Evolutionary conservation across 352 stramenopile genomes (phyloP).

Genomic region (Phytophthora pistaciae): DNA sequence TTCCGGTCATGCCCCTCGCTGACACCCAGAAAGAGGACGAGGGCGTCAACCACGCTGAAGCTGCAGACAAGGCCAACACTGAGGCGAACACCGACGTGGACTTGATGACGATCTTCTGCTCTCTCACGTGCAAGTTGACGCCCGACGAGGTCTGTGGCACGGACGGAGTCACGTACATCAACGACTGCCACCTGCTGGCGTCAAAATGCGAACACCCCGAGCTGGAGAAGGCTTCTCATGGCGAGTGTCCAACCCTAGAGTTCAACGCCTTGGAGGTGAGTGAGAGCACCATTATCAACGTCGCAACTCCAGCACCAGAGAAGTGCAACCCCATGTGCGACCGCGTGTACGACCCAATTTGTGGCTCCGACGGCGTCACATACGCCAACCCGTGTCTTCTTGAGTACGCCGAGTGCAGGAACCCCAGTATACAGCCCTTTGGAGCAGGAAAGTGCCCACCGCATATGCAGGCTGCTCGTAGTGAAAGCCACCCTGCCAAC

Average conservation of each 20-base stretch:
- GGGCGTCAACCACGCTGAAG: background rate
- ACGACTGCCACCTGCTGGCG: slow-evolving; percentile 56
- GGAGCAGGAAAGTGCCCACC: slow-evolving; percentile 51
- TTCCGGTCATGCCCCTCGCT: background rate
- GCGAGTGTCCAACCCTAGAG: slow-evolving; percentile 26
- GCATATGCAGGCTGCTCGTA: slow-evolving; percentile 30
- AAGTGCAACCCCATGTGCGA: slow-evolving; percentile 65
- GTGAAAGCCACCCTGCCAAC: slow-evolving; percentile 7
- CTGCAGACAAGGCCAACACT: background rate
- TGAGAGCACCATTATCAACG: background rate
- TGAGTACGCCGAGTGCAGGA: slow-evolving; percentile 53
- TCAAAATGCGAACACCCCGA: slow-evolving; percentile 56
- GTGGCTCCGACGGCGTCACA: slow-evolving; percentile 68
- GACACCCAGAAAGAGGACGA: background rate
- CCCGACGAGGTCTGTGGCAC: slow-evolving; percentile 56
- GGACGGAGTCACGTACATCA: slow-evolving; percentile 63
- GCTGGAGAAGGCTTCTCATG: slow-evolving; percentile 51
- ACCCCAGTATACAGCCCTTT: slow-evolving; percentile 43
- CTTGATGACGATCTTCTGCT: slow-evolving; percentile 36
- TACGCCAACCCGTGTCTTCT: slow-evolving; percentile 74
- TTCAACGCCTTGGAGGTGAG: slow-evolving; percentile 29
- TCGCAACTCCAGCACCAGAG: slow-evolving; percentile 16
- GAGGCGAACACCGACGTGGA: slow-evolving; percentile 14
- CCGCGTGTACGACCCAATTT: slow-evolving; percentile 57
- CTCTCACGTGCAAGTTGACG: slow-evolving; percentile 41